These are phyloP conservation scores for Datura wrightii DNA, from an alignment of 257 asterid species.

Conservation along the genomic window DNA sequence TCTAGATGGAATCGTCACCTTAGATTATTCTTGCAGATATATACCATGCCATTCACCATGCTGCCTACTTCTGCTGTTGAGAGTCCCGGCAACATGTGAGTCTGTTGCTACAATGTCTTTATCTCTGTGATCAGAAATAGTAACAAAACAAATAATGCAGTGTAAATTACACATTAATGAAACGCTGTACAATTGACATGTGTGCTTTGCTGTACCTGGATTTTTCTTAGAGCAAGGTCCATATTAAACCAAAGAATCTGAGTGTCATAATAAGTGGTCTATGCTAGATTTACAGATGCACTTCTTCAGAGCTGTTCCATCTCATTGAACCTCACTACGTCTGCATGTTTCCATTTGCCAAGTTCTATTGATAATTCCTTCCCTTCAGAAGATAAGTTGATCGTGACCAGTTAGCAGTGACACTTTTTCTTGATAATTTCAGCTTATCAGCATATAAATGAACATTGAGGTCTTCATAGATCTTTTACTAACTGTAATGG, in stretches of 20 bases:
- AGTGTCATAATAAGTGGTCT: neutral
- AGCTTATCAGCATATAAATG: neutral
- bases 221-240: constrained; percentile 24
- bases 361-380: constrained; percentile 13
- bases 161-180: neutral
- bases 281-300: constrained; percentile 1
- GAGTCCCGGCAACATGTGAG: constrained; percentile 79
- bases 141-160: neutral
- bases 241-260: neutral
- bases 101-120: constrained; percentile 12
- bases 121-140: neutral
- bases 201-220: neutral
- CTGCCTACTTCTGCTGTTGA: constrained; percentile 83
- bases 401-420: constrained; percentile 3
- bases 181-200: neutral
- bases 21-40: constrained; percentile 52
- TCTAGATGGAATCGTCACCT: neutral
- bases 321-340: constrained; percentile 9
- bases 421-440: constrained; percentile 14
- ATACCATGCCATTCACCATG: constrained; percentile 67
- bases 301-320: neutral
- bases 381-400: neutral
- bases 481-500: neutral
- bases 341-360: constrained; percentile 3
- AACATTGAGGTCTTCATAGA: neutral